Percentiles rank a stretch among this genome's conserved stretches.
These are phyloP conservation scores for Umbelopsis vinacea DNA, from an alignment of 192 early-diverging fungal species.

Conservation along the genomic window DNA sequence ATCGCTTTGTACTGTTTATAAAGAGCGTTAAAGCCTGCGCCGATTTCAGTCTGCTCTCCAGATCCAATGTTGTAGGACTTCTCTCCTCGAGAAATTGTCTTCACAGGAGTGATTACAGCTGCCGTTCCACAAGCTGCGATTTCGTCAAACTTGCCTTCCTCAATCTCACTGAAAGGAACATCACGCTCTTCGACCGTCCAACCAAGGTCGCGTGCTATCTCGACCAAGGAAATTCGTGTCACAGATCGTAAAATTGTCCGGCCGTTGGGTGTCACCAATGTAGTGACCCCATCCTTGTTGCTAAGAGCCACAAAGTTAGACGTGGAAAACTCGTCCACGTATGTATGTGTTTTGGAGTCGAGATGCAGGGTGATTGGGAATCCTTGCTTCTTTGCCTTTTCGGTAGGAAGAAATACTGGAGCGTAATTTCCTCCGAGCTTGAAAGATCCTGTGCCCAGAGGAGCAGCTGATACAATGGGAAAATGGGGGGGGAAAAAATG, in stretches of 20 bases:
- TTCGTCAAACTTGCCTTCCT: conserved; percentile 63
- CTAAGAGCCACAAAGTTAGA: conserved; percentile 78
- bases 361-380: conserved; percentile 75
- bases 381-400: conserved; percentile 63
- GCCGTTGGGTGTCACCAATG: conserved; percentile 73
- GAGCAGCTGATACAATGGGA: conserved; percentile 42
- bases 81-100: conserved; percentile 63
- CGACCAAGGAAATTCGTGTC: conserved; percentile 65
- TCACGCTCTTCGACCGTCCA: conserved; percentile 63
- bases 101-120: conserved; percentile 75
- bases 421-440: conserved; percentile 83
- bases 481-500: no score
- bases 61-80: conserved; percentile 46
- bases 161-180: conserved; percentile 61
- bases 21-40: conserved; percentile 56
- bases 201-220: conserved; percentile 65
- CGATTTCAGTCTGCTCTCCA: conserved; percentile 51
- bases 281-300: conserved; percentile 48
- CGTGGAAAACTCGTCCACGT: conserved; percentile 79
- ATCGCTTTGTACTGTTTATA: conserved; percentile 65
- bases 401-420: conserved; percentile 61
- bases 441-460: conserved; percentile 59
- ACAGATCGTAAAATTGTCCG: conserved; percentile 65
- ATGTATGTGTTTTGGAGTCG: conserved; percentile 63
- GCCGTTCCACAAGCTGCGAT: conserved; percentile 77